Percentiles rank a stretch among this genome's conserved stretches.
These are phyloP conservation scores for Wallacemonas sp. DNA, from an alignment of 208 protist species.

Conservation along the genomic window DNA sequence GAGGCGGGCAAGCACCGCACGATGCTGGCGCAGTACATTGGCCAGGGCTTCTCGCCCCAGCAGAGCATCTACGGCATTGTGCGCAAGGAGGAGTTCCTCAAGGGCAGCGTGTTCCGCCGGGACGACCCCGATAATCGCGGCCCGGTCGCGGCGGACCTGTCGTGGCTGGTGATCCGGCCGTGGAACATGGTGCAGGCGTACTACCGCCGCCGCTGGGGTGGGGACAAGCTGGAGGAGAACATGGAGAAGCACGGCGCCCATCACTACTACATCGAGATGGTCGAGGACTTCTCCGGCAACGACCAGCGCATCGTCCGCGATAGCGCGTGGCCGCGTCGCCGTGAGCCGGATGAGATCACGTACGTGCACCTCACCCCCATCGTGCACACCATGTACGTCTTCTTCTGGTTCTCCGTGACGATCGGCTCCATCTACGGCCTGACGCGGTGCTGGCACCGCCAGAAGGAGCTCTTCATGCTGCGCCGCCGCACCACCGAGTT, in stretches of 20 bases:
- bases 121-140: constrained; percentile 66
- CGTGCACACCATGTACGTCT: constrained; percentile 87
- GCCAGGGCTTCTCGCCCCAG: constrained; percentile 60
- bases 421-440: constrained; percentile 79
- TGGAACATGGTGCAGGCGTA: constrained; percentile 76
- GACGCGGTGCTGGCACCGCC: constrained; percentile 69
- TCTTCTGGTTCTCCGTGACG: constrained; percentile 86
- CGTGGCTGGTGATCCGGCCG: constrained; percentile 78
- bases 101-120: constrained; percentile 51
- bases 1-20: constrained; percentile 86
- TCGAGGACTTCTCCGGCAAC: constrained; percentile 87
- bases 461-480: constrained; percentile 70
- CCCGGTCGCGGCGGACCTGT: constrained; percentile 70
- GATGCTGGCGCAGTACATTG: constrained; percentile 83
- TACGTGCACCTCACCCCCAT: constrained; percentile 85
- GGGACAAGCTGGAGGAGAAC: constrained; percentile 22
- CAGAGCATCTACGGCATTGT: constrained; percentile 62
- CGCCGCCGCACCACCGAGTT: constrained; percentile 50
- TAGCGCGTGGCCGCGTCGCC: constrained; percentile 73
- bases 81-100: constrained; percentile 75
- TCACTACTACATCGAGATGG: constrained; percentile 87
- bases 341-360: constrained; percentile 75
- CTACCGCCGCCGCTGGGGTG: constrained; percentile 72
- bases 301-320: constrained; percentile 85
- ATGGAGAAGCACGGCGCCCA: constrained; percentile 59